Conservation (phyloP, 805 yeast genomes). For the Myxozyma lipomycoides region DNA sequence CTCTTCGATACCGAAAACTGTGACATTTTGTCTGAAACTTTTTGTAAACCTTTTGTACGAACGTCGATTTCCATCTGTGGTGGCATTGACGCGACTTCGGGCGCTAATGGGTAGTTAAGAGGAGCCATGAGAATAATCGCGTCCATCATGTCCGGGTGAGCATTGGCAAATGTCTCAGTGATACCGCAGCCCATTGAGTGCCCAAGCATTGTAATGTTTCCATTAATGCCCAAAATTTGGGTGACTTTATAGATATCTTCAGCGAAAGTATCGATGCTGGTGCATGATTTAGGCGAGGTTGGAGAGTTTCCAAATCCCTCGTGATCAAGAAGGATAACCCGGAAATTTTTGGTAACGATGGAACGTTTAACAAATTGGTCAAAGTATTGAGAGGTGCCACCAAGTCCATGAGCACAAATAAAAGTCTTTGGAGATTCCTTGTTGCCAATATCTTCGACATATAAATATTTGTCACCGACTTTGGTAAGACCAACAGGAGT, state of each 20-base stretch:
- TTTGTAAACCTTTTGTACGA: constrained; percentile 6
- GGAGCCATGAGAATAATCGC: constrained; percentile 16
- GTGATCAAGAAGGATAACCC: constrained; percentile 14
- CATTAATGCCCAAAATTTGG: constrained; percentile 1
- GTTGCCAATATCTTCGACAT: constrained; percentile 18
- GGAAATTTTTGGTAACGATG: constrained; percentile 7
- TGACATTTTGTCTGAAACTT: constrained; percentile 1
- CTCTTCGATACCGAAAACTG: constrained; percentile 1
- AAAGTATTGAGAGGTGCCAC: constrained; percentile 13
- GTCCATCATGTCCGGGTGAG: constrained; percentile 9
- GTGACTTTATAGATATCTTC: constrained; percentile 9
- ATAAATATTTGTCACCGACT: constrained; percentile 13
- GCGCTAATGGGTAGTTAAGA: constrained; percentile 9
- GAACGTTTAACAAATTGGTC: constrained; percentile 4
- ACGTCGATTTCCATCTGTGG: background rate
- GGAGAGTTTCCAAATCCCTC: constrained; percentile 19
- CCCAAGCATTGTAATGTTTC: constrained; percentile 11
- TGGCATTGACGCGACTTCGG: background rate
- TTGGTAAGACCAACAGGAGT: constrained; percentile 7
- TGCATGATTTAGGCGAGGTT: constrained; percentile 3
- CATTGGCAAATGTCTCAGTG: constrained; percentile 5
- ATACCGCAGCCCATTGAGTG: constrained; percentile 22
- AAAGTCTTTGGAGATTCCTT: constrained; percentile 5
- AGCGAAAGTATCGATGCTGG: constrained; percentile 8
- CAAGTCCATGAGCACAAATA: constrained; percentile 18